Percentiles rank a stretch among this genome's conserved stretches.
These are phyloP conservation scores for Sporothrix euskadiensis DNA, from an alignment of 2,329 filamentous ascomycete species.

Conservation along the genomic window DNA sequence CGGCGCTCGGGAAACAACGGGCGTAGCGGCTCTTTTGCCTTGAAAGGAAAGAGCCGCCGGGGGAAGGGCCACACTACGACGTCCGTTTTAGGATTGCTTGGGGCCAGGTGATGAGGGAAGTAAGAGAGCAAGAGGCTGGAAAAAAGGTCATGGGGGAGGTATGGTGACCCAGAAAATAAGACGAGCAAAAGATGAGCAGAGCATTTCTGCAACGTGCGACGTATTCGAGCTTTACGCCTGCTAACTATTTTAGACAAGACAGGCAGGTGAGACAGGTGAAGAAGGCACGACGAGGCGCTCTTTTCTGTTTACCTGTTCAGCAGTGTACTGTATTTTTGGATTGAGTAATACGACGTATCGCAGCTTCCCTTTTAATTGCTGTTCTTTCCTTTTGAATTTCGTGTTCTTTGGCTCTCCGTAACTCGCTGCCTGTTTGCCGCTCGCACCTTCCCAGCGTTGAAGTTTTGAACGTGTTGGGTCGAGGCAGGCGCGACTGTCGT, in stretches of 20 bases:
- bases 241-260: background rate
- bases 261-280: background rate
- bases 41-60: slow-evolving; percentile 17
- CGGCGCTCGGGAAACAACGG: slow-evolving; percentile 19
- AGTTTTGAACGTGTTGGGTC: slow-evolving; percentile 2
- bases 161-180: slow-evolving; percentile 12
- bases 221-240: slow-evolving; percentile 4
- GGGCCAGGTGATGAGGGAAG: background rate
- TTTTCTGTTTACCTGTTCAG: slow-evolving; percentile 12
- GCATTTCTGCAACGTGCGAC: background rate
- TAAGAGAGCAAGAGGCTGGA: background rate
- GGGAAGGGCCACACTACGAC: background rate
- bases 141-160: background rate
- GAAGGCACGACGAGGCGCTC: background rate
- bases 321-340: too few relatives aligned
- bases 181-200: slow-evolving; percentile 11
- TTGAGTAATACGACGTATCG: background rate
- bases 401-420: background rate
- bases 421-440: background rate
- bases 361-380: background rate
- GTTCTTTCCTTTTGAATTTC: background rate
- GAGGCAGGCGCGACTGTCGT: slow-evolving; percentile 7
- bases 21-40: slow-evolving; percentile 6
- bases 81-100: background rate
- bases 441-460: slow-evolving; percentile 2